These are phyloP conservation scores for Metarhizium humberi DNA, from an alignment of 2,329 filamentous ascomycete genomes.

Conservation along the genomic window DNA sequence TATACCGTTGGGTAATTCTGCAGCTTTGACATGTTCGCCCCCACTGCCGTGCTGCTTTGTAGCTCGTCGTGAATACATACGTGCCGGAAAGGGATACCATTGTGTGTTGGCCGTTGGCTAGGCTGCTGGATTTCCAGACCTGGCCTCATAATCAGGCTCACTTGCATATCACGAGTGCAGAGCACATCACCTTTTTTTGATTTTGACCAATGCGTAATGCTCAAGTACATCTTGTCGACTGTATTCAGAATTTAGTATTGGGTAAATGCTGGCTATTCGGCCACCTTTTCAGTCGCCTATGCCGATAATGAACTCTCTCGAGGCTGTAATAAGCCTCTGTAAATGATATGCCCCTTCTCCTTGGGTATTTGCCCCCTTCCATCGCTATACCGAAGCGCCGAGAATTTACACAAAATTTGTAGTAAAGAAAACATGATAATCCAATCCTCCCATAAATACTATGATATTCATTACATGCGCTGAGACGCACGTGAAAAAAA, in stretches of 20 bases:
- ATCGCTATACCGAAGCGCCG: conserved; percentile 2
- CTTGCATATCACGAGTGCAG: background rate
- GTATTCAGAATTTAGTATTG: background rate
- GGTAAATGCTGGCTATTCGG: background rate
- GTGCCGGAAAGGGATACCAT: no score
- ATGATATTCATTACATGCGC: conserved; percentile 1
- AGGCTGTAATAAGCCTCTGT: background rate
- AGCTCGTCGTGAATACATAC: no score
- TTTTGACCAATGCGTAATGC: background rate
- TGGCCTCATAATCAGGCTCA: background rate
- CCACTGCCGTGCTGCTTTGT: no score
- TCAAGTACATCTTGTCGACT: background rate
- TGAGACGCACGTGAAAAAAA: background rate
- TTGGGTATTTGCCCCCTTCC: conserved; percentile 4
- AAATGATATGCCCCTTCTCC: background rate
- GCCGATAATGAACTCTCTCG: background rate
- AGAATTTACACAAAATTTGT: conserved; percentile 2
- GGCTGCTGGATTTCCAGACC: no score
- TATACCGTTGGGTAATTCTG: no score
- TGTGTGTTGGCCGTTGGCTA: no score
- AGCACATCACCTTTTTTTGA: background rate
- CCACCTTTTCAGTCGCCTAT: background rate
- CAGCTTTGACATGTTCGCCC: no score
- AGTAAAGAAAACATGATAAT: background rate
- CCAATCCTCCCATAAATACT: background rate